Base-by-base conservation (phyloP, 805 yeast genomes). In the Yarrowia osloensis region DNA sequence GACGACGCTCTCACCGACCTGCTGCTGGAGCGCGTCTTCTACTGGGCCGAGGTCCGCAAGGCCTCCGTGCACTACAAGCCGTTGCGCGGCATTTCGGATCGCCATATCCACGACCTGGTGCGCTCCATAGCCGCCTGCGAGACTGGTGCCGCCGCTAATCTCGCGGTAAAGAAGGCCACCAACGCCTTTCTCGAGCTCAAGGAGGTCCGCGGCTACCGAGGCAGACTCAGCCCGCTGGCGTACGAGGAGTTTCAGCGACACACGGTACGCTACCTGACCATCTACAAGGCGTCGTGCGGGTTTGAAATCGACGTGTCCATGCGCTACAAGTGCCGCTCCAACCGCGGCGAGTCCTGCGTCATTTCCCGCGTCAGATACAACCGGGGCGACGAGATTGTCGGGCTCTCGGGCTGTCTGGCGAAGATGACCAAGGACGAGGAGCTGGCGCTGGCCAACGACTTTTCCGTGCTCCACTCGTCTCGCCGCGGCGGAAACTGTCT, bases 241-340 rank as follows among this genome's bases (percentile, higher is more conserved):
- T 69, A 70, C 13, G 66, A 50, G 8, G 80, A 77, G 46, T 82
- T 82, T 66, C 76, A 72, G 31, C 69, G 69, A 35, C 83, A 82
- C 61, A 71, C 77, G 1, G 70, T 70, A 33, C 73, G 79, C 39
- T 82, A 82, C 67, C 65, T 81, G 24, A 72, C 72, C 35, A 69
- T 80, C 22, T 82, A 75, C 68, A 65, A 68, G 1, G 76, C 76
- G 6, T 77, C 77, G 13, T 78, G 81, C 63, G 80, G 80, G 9
- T 82, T 80, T 70, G 82, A 79, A 55, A 69, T 82, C 19, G 75
- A 78, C 65, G 77, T 81, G 2, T 81, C 84, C 7, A 82, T 80
- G 59, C 72, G 84, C 7, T 82, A 81, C 68, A 68, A 70, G 31
- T 39, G 71, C 12, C 71, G 72, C n/a, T 73, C 76, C 5, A 67